Evolutionary conservation across 345 rosid genomes (phyloP).

Genomic region (Camelina hispida): DNA sequence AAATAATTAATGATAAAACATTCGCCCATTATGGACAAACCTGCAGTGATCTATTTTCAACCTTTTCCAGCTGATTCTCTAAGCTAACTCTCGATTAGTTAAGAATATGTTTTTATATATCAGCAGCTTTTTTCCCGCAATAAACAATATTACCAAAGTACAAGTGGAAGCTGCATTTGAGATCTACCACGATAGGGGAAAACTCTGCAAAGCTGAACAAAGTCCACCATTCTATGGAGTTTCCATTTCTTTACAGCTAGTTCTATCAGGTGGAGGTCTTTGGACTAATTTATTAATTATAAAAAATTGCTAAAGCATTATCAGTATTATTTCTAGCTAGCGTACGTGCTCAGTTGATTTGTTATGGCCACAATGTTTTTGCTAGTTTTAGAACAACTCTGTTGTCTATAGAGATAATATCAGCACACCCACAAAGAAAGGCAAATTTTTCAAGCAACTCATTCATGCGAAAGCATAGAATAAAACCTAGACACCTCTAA

Average conservation of each 20-base stretch:
- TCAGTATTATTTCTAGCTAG: conserved; percentile 17
- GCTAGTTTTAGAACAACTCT: background rate
- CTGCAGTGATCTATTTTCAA: conserved; percentile 40
- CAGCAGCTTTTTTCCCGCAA: conserved; percentile 34
- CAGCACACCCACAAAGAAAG: background rate
- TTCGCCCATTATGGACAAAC: conserved; percentile 41
- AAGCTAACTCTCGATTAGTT: conserved; percentile 34
- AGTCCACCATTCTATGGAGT: conserved; percentile 20
- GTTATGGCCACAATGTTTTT: conserved; percentile 1
- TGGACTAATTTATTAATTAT: background rate
- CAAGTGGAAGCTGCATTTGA: conserved; percentile 35
- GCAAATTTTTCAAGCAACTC: background rate
- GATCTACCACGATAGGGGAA: conserved; percentile 28
- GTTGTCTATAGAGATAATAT: background rate
- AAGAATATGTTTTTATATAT: conserved; percentile 17
- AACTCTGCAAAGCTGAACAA: conserved; percentile 40
- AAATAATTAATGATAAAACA: conserved; percentile 33
- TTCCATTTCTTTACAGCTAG: conserved; percentile 41
- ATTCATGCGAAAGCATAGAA: conserved; percentile 18
- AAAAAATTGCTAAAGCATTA: background rate
- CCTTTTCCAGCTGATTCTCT: conserved; percentile 42
- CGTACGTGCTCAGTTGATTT: conserved; percentile 20
- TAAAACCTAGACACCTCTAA: conserved; percentile 11
- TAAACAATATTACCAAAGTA: conserved; percentile 42
- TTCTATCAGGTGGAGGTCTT: conserved; percentile 20